Base-by-base conservation (phyloP, 2,329 filamentous ascomycete species). In the Ramichloridium luteum region DNA sequence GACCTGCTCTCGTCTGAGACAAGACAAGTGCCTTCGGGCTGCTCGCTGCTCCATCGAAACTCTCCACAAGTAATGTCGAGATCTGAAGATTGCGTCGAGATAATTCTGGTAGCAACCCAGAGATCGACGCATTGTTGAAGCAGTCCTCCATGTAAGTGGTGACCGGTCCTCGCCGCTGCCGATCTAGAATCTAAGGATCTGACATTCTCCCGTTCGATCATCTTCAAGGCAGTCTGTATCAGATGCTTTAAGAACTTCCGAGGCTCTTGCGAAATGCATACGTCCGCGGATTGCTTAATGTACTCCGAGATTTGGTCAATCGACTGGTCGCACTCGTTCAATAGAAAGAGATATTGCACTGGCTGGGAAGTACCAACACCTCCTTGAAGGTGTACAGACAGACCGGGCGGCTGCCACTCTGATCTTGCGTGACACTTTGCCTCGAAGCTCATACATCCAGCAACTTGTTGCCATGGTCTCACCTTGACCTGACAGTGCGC, bases 71-170 rank as follows among this genome's bases (percentile, higher is more conserved):
- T n/a, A n/a, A n/a, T n/a, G n/a, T n/a, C n/a, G n/a, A n/a, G n/a
- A n/a, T n/a, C n/a, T n/a, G n/a, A n/a, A n/a, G 20, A 23, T 23
- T 23, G 28, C 13, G 27, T 62, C n/a, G 64, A 62, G 11, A 74
- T 58, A 27, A 74, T 60, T 23, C 62, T 60, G 5, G 70, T 74
- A 10, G 64, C 61, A 16, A 67, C 59, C 68, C 70, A 74, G 4
- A 75, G 55, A 40, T 74, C 67, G 28, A 73, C 50, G 2, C 62
- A 61, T 26, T 67, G 63, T 12, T 61, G 53, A 9, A 74, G 52
- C 6, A 72, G 53, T 11, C 53, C 49, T 42, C 69, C 64, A 49
- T 62, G 40, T 10, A 49, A 23, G 15, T 28, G 43, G 29, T 47
- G 48, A 27, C 40, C n/a, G n/a, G n/a, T n/a, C n/a, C n/a, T n/a